Percentiles rank a stretch among this genome's conserved stretches.
Evolutionary conservation across 495 filamentous ascomycete genomes (phyloP).

Genomic region (Podospora pseudopauciseta): DNA sequence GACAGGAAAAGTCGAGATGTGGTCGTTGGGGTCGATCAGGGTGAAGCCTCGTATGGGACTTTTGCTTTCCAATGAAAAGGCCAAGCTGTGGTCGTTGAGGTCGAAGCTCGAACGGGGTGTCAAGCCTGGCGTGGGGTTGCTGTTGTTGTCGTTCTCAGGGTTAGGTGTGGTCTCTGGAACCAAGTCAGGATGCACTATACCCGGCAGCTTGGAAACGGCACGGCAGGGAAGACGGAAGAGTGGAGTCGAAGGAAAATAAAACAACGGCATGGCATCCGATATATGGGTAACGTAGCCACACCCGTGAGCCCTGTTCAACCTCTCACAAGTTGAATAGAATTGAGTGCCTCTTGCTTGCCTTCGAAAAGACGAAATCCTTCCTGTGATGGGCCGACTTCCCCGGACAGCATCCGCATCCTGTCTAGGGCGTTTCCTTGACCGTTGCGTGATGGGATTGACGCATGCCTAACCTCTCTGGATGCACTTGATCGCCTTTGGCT

Average conservation of each 20-base stretch:
- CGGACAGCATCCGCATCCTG: background rate
- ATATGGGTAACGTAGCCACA: background rate
- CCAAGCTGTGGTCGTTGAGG: background rate
- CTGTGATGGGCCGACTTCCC: background rate
- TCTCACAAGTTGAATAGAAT: background rate
- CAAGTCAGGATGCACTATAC: background rate
- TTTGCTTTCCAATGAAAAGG: background rate
- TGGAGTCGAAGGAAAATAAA: background rate
- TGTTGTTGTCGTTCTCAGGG: background rate
- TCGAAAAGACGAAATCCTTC: background rate
- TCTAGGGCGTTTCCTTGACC: background rate
- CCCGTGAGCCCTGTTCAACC: background rate
- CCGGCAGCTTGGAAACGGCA: background rate
- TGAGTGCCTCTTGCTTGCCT: background rate
- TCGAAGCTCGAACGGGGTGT: no score
- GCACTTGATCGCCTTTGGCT: background rate
- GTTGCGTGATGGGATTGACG: background rate
- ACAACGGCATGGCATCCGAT: background rate
- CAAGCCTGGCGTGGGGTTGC: no score
- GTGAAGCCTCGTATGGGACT: background rate
- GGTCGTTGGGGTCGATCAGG: no score
- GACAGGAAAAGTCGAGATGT: no score
- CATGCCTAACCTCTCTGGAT: background rate
- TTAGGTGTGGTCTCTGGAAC: background rate
- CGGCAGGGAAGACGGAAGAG: background rate